These are phyloP conservation scores for Kernera saxatilis DNA, from an alignment of 345 rosid genomes.

Conservation along the genomic window DNA sequence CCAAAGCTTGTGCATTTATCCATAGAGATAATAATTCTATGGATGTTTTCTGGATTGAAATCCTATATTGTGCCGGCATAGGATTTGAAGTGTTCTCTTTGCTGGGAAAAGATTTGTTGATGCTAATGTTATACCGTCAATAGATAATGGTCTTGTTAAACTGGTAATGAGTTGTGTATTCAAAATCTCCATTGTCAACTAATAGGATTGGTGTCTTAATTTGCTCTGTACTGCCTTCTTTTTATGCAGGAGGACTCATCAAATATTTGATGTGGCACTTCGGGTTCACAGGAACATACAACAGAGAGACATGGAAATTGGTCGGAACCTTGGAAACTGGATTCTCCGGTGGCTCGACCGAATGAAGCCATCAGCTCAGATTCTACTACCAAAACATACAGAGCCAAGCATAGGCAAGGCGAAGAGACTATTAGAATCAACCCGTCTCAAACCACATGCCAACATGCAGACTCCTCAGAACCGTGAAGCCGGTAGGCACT, in stretches of 20 bases:
- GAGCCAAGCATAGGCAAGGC: conserved; percentile 26
- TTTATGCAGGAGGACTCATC: conserved; percentile 51
- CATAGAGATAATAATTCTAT: not conserved
- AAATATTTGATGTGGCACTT: conserved; percentile 55
- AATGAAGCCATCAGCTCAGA: conserved; percentile 84
- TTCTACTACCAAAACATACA: conserved; percentile 24
- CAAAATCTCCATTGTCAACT: not conserved
- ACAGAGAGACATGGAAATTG: conserved; percentile 73
- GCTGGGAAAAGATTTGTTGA: not conserved
- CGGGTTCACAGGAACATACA: conserved; percentile 67
- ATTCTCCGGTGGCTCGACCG: conserved; percentile 68
- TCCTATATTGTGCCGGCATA: not conserved
- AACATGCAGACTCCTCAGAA: conserved; percentile 33
- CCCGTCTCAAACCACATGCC: conserved; percentile 36
- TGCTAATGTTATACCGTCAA: not conserved
- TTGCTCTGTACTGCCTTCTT: not conserved
- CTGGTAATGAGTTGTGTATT: not conserved
- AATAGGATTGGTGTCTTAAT: not conserved
- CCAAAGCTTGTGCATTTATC: not conserved
- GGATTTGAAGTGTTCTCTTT: not conserved
- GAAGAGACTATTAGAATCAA: conserved; percentile 37
- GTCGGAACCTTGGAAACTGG: conserved; percentile 78
- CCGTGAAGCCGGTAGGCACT: conserved; percentile 43
- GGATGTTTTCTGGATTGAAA: not conserved
- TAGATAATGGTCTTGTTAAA: not conserved